Conservation (phyloP, 2,329 filamentous ascomycete genomes). For the Penicillium freii region DNA sequence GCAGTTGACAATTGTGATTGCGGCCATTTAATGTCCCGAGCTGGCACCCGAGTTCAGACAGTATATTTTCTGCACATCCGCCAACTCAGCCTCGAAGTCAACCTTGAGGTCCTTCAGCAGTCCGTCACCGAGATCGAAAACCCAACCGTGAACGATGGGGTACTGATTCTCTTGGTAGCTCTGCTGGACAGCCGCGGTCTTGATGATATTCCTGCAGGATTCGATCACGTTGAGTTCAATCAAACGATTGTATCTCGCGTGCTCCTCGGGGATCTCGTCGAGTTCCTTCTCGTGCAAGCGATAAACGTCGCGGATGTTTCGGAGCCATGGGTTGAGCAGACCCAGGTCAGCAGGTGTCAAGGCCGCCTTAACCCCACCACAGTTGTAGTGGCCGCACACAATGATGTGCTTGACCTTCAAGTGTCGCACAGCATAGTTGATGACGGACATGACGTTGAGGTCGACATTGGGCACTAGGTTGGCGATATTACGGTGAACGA, state of each 20-base stretch:
- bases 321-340: slow-evolving; percentile 69
- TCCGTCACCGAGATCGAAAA: slow-evolving; percentile 68
- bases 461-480: slow-evolving; percentile 34
- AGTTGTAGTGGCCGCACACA: slow-evolving; percentile 67
- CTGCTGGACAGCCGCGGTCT: slow-evolving; percentile 57
- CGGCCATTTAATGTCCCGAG: background rate
- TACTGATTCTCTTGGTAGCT: slow-evolving; percentile 62
- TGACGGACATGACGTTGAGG: slow-evolving; percentile 33
- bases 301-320: slow-evolving; percentile 70
- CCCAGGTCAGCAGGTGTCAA: slow-evolving; percentile 66
- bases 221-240: slow-evolving; percentile 34
- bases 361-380: slow-evolving; percentile 65
- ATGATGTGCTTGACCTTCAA: slow-evolving; percentile 64
- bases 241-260: slow-evolving; percentile 26
- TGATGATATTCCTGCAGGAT: slow-evolving; percentile 32
- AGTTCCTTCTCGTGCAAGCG: slow-evolving; percentile 69
- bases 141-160: slow-evolving; percentile 71
- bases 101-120: slow-evolving; percentile 64
- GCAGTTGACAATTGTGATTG: background rate
- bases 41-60: slow-evolving; percentile 2
- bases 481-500: slow-evolving; percentile 37
- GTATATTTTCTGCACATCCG: slow-evolving; percentile 24
- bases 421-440: slow-evolving; percentile 34
- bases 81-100: slow-evolving; percentile 57
- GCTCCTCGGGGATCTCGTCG: slow-evolving; percentile 34